Evolutionary conservation across 1,284 basidiomycete genomes (phyloP).

Genomic region (Ustilago trichophora): DNA sequence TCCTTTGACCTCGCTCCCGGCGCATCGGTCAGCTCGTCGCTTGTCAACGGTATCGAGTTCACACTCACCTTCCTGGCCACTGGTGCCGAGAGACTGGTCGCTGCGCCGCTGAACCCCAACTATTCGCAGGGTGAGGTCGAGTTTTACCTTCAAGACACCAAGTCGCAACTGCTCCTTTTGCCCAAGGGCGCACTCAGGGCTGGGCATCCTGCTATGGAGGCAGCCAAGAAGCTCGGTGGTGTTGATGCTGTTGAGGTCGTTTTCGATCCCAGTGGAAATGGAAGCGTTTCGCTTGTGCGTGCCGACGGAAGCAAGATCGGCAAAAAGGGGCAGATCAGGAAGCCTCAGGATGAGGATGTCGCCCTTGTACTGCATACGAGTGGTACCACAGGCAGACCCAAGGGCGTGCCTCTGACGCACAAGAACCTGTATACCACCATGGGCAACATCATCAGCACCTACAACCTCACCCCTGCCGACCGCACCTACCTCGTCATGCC

Average conservation of each 20-base stretch:
- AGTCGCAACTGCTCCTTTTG: slow-evolving; percentile 63
- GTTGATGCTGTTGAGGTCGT: slow-evolving; percentile 62
- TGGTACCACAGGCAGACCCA: slow-evolving; percentile 73
- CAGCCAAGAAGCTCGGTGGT: slow-evolving; percentile 44
- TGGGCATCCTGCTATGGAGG: slow-evolving; percentile 42
- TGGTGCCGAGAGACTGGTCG: slow-evolving; percentile 64
- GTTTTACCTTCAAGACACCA: slow-evolving; percentile 67
- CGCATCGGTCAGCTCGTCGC: slow-evolving; percentile 59
- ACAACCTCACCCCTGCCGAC: slow-evolving; percentile 70
- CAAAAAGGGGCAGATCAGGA: slow-evolving; percentile 14
- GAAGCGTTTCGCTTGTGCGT: slow-evolving; percentile 41
- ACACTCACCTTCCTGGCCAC: slow-evolving; percentile 67
- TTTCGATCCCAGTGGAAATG: slow-evolving; percentile 50
- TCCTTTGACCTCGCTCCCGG: slow-evolving; percentile 39
- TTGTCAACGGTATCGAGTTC: slow-evolving; percentile 68
- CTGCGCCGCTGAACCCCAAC: slow-evolving; percentile 69
- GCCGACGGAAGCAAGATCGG: slow-evolving; percentile 37
- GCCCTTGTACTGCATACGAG: slow-evolving; percentile 73
- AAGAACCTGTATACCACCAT: slow-evolving; percentile 73
- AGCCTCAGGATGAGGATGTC: slow-evolving; percentile 50
- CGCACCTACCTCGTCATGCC: slow-evolving; percentile 74
- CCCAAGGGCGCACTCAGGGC: slow-evolving; percentile 52
- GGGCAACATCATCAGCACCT: slow-evolving; percentile 69
- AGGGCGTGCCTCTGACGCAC: slow-evolving; percentile 73
- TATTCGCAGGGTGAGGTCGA: slow-evolving; percentile 67